Conservation (phyloP, 2,329 filamentous ascomycete species). For the Aspergillus unguis region DNA sequence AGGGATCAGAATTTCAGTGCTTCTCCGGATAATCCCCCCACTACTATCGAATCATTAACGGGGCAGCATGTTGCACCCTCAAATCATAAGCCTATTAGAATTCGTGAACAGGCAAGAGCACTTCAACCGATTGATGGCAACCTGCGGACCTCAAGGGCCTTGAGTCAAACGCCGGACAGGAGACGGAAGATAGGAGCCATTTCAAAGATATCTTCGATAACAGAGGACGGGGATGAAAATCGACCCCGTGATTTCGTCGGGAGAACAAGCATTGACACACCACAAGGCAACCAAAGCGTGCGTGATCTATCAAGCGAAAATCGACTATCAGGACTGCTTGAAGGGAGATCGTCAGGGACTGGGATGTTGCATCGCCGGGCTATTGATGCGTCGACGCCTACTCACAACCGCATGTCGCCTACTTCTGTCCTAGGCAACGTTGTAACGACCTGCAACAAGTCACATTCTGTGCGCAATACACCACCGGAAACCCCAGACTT, state of each 20-base stretch:
- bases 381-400: background rate
- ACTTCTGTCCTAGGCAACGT: background rate
- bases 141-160: slow-evolving; percentile 5
- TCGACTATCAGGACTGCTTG: slow-evolving; percentile 35
- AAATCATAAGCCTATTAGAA: background rate
- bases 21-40: background rate
- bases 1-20: background rate
- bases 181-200: slow-evolving; percentile 38
- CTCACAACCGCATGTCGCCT: slow-evolving; percentile 1
- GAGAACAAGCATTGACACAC: background rate
- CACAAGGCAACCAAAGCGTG: background rate
- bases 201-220: slow-evolving; percentile 44
- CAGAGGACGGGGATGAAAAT: slow-evolving; percentile 49
- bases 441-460: background rate
- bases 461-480: background rate
- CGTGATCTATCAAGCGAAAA: slow-evolving; percentile 11
- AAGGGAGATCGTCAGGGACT: slow-evolving; percentile 25
- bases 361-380: slow-evolving; percentile 15
- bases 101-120: slow-evolving; percentile 10
- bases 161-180: slow-evolving; percentile 12
- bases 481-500: background rate
- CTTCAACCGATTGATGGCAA: slow-evolving; percentile 34
- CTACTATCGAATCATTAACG: background rate
- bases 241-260: background rate
- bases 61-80: background rate